A percentile compares a stretch with the other conserved stretches of the same genome.
Conservation (phyloP, 768 basidiomycete genomes). For the Agrocybe pediades region DNA sequence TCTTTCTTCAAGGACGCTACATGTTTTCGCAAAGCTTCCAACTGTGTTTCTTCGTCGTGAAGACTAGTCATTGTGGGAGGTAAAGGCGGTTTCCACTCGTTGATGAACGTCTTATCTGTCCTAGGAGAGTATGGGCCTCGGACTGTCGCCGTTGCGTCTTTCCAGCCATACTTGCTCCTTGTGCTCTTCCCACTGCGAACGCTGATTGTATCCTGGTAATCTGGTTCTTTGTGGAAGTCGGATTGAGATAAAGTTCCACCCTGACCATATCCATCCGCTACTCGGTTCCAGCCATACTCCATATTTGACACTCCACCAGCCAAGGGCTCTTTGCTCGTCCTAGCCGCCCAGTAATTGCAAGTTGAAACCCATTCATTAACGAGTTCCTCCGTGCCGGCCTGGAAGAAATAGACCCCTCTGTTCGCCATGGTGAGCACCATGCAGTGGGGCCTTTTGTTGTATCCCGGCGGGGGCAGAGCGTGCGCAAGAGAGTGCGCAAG, state of each 20-base stretch:
- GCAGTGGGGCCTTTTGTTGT: conserved; percentile 91
- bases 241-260: conserved; percentile 60
- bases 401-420: conserved; percentile 96
- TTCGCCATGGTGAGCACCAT: conserved; percentile 90
- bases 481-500: conserved; percentile 90
- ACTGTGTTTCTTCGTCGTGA: conserved; percentile 91
- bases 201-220: conserved; percentile 67
- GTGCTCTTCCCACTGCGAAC: conserved; percentile 75
- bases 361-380: conserved; percentile 99
- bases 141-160: conserved; percentile 65
- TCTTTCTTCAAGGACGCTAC: conserved; percentile 75
- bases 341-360: conserved; percentile 99
- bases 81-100: conserved; percentile 93
- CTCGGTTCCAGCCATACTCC: conserved; percentile 97
- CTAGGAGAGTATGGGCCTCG: conserved; percentile 72
- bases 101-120: conserved; percentile 75
- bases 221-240: conserved; percentile 47
- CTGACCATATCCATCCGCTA: conserved; percentile 54
- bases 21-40: conserved; percentile 88
- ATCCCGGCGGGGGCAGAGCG: conserved; percentile 87
- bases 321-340: conserved; percentile 93
- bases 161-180: conserved; percentile 74
- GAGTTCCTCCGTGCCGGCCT: conserved; percentile 98
- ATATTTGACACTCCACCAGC: conserved; percentile 97
- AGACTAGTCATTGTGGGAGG: conserved; percentile 81